These are phyloP conservation scores for Catharanthus roseus DNA, from an alignment of 257 asterid species.

Conservation along the genomic window DNA sequence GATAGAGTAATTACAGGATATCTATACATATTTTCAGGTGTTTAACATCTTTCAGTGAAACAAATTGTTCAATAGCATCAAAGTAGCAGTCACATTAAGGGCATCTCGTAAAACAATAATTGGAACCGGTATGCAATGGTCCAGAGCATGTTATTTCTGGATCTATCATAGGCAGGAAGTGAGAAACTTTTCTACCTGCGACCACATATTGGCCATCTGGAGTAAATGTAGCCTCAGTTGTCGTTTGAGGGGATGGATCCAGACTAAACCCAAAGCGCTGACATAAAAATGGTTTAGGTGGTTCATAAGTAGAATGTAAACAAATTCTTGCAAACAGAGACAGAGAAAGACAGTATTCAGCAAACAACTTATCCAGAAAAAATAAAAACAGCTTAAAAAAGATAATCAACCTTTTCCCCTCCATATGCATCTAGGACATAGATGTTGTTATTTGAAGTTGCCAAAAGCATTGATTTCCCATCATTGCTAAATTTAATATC, in stretches of 20 bases:
- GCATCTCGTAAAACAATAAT: background rate
- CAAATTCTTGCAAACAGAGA: background rate
- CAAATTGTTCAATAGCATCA: background rate
- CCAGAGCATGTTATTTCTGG: background rate
- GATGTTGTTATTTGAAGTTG: conserved; percentile 74
- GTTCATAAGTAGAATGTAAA: background rate
- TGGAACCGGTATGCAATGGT: background rate
- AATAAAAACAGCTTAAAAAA: background rate
- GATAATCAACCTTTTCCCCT: conserved; percentile 75
- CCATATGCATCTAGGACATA: conserved; percentile 88
- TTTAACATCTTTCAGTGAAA: background rate
- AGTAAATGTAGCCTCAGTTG: conserved; percentile 82
- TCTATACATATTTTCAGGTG: background rate
- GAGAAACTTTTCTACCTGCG: conserved; percentile 46
- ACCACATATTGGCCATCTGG: conserved; percentile 94
- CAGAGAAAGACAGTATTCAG: background rate
- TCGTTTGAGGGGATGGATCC: conserved; percentile 63
- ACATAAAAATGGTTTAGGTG: conserved; percentile 11
- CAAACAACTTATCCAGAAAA: background rate
- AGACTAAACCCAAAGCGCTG: conserved; percentile 80
- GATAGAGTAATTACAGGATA: background rate
- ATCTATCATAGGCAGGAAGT: background rate
- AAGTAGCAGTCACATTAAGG: background rate
- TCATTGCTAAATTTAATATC: conserved; percentile 98
- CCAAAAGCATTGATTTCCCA: conserved; percentile 90